Conservation (phyloP, 495 filamentous ascomycete species). For the Lasiosphaeria ovina region DNA sequence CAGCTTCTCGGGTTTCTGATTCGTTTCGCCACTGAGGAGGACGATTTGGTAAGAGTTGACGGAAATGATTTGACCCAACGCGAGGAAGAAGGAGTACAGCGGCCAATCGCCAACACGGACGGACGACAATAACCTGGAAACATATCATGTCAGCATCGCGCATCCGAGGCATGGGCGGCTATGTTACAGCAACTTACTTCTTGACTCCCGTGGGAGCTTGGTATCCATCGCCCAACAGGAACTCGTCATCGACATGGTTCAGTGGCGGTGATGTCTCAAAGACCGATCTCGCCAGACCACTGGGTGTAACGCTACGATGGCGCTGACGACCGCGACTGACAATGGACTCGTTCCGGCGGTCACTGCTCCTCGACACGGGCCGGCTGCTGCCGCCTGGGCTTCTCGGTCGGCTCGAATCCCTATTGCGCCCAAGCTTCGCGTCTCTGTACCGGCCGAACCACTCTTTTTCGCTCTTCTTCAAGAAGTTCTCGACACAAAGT, state of each 20-base stretch:
- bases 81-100: conserved; percentile 67
- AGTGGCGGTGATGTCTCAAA: conserved; percentile 32
- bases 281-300: conserved; percentile 27
- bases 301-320: conserved; percentile 32
- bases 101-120: conserved; percentile 62
- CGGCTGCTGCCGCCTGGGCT: conserved; percentile 20
- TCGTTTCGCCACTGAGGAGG: conserved; percentile 59
- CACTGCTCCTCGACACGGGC: conserved; percentile 23
- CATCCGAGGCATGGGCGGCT: background rate
- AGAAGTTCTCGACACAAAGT: conserved; percentile 62
- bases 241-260: conserved; percentile 44
- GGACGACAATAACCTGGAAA: conserved; percentile 29
- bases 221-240: conserved; percentile 63
- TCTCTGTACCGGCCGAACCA: conserved; percentile 60
- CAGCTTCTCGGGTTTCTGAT: conserved; percentile 58
- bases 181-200: conserved; percentile 33
- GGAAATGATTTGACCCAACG: conserved; percentile 65
- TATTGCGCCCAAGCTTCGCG: conserved; percentile 52
- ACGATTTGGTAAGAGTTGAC: conserved; percentile 70
- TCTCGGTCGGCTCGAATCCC: conserved; percentile 21
- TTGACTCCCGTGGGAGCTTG: conserved; percentile 63
- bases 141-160: background rate
- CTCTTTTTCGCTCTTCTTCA: conserved; percentile 62
- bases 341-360: conserved; percentile 27
- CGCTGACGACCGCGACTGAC: conserved; percentile 32